Percentiles rank a stretch among this genome's conserved stretches.
Evolutionary conservation across 306 rosid genomes (phyloP).

Genomic region (Acacia confusa): DNA sequence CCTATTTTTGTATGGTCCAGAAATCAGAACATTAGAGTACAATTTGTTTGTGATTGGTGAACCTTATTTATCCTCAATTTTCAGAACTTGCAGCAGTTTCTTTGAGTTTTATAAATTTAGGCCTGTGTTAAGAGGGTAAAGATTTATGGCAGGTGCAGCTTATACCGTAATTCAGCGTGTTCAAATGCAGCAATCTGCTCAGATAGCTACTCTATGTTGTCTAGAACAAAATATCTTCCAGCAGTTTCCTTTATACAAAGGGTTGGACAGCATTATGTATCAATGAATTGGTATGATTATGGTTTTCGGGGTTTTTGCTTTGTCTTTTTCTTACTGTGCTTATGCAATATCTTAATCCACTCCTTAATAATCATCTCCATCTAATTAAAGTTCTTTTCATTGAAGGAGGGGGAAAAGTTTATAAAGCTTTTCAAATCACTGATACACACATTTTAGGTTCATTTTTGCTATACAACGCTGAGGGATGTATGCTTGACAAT

Average conservation of each 20-base stretch:
- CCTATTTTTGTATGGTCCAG: neutral
- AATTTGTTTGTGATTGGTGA: neutral
- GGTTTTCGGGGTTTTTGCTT: neutral
- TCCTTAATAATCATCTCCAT: neutral
- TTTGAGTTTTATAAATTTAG: neutral
- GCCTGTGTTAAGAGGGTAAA: neutral
- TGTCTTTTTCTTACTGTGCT: neutral
- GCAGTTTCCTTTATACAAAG: neutral
- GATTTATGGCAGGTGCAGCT: neutral
- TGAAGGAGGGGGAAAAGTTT: neutral
- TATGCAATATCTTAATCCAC: neutral
- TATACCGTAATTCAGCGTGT: neutral
- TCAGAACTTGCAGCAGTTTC: conserved; percentile 1
- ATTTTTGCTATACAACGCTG: neutral
- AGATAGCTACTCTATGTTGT: neutral
- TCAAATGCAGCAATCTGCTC: neutral
- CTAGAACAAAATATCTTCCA: neutral
- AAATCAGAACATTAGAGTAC: neutral
- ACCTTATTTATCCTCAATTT: neutral
- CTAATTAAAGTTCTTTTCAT: neutral
- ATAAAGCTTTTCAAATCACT: neutral
- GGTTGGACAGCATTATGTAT: neutral
- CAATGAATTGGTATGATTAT: neutral
- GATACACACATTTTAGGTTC: neutral
- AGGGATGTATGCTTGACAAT: neutral